These are phyloP conservation scores for Wilhelminamyces savonicus DNA, from an alignment of 805 yeast genomes.

Conservation along the genomic window DNA sequence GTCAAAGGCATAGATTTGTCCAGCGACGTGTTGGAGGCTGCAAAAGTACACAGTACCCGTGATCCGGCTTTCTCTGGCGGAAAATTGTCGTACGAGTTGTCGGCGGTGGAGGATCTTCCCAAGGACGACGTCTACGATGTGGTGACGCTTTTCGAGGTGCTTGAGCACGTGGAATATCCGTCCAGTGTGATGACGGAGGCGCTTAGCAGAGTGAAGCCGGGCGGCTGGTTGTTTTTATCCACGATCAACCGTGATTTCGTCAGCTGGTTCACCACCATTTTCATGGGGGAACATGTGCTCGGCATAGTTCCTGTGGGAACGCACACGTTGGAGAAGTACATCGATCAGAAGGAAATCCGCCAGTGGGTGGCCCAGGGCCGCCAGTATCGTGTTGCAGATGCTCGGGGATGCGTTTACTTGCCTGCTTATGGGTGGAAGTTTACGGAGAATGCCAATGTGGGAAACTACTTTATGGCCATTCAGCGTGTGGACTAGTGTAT, in stretches of 20 bases:
- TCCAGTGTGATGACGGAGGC: slow-evolving; percentile 65
- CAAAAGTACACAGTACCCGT: slow-evolving; percentile 54
- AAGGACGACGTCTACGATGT: slow-evolving; percentile 53
- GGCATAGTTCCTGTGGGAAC: slow-evolving; percentile 88
- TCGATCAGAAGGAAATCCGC: slow-evolving; percentile 65
- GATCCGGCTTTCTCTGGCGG: slow-evolving; percentile 54
- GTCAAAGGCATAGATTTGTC: slow-evolving; percentile 88
- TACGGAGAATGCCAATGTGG: slow-evolving; percentile 52
- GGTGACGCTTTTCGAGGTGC: slow-evolving; percentile 87
- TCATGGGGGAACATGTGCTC: slow-evolving; percentile 78
- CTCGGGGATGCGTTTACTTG: slow-evolving; percentile 76
- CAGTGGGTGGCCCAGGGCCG: slow-evolving; percentile 47
- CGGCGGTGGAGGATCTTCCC: slow-evolving; percentile 55
- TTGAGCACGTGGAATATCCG: slow-evolving; percentile 92
- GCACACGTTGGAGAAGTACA: slow-evolving; percentile 81
- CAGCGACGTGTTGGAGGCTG: slow-evolving; percentile 74
- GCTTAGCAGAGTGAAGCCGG: slow-evolving; percentile 59
- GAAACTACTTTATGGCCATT: slow-evolving; percentile 91
- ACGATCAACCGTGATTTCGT: slow-evolving; percentile 86
- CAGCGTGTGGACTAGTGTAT: slow-evolving; percentile 28
- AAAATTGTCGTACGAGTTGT: slow-evolving; percentile 55
- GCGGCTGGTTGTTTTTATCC: slow-evolving; percentile 81
- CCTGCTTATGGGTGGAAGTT: slow-evolving; percentile 85
- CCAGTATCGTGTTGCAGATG: slow-evolving; percentile 50
- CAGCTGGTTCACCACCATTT: slow-evolving; percentile 89